phyloP scores from a whole-genome alignment of 768 basidiomycete genomes.

The Trametes gibbosa region DNA sequence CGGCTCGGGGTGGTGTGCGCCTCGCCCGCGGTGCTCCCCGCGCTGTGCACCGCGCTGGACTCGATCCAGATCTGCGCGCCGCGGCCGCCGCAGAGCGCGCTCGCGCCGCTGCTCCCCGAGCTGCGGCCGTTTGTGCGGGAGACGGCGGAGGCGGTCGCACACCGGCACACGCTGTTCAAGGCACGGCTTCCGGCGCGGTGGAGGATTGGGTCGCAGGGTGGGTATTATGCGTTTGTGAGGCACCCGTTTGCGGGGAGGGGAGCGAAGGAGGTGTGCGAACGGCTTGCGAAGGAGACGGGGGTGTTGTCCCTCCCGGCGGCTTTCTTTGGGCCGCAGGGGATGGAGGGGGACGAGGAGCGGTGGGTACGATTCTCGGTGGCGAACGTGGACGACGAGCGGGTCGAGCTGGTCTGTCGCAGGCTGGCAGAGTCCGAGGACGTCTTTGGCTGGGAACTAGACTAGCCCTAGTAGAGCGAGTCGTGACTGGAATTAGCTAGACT shows the following conservation, averaged over 20 bases:
- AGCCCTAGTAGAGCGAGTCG: no score
- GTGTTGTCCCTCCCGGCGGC: conserved; percentile 63
- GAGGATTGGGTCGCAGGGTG: conserved; percentile 64
- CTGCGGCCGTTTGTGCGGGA: conserved; percentile 52
- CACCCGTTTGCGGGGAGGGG: conserved; percentile 53
- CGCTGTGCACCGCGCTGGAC: conserved; percentile 64
- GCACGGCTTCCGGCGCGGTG: conserved; percentile 49
- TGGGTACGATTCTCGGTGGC: conserved; percentile 83
- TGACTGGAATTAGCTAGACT: no score
- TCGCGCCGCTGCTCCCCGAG: conserved; percentile 50
- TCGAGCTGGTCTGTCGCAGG: conserved; percentile 50
- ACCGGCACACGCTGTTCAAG: conserved; percentile 58
- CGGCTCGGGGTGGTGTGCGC: conserved; percentile 73
- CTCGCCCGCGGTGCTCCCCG: conserved; percentile 49
- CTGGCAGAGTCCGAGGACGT: conserved; percentile 37
- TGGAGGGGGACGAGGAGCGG: conserved; percentile 42
- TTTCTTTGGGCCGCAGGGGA: conserved; percentile 48
- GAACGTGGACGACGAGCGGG: conserved; percentile 67
- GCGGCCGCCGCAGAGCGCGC: conserved; percentile 65
- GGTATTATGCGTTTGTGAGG: conserved; percentile 75
- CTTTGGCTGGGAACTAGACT: conserved; percentile 40
- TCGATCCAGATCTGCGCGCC: conserved; percentile 81
- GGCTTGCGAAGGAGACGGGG: conserved; percentile 60
- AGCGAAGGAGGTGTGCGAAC: conserved; percentile 53
- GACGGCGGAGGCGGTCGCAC: conserved; percentile 46